Evolutionary conservation across 495 filamentous ascomycete genomes (phyloP).

Genomic region (Astrothelium macrocarpum): DNA sequence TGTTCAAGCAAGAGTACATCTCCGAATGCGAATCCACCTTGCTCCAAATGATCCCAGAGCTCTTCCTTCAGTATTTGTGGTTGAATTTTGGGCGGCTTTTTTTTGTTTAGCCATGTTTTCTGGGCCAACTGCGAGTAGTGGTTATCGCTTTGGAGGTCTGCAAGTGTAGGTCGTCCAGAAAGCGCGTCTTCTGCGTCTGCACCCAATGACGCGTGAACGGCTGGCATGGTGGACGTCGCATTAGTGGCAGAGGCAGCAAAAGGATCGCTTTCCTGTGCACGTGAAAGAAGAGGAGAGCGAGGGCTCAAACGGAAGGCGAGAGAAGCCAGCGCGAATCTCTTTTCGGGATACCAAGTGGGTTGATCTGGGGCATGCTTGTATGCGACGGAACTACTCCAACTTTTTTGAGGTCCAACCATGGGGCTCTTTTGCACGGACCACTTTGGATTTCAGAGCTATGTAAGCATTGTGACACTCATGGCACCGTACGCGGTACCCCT

Average conservation of each 20-base stretch:
- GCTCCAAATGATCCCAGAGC: slow-evolving; percentile 84
- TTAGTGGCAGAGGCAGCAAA: background rate
- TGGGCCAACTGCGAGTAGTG: slow-evolving; percentile 74
- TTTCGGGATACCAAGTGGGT: background rate
- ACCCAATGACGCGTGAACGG: background rate
- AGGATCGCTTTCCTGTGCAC: background rate
- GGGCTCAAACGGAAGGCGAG: background rate
- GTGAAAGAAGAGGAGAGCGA: background rate
- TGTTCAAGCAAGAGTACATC: slow-evolving; percentile 79
- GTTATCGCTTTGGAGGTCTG: slow-evolving; percentile 66
- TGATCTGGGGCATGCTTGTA: background rate
- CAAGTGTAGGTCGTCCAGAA: slow-evolving; percentile 44
- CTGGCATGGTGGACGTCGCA: background rate
- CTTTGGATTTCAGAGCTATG: background rate
- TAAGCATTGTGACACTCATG: too few relatives aligned
- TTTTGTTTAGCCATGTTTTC: slow-evolving; percentile 68
- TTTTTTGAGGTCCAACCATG: background rate
- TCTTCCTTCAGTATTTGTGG: slow-evolving; percentile 76
- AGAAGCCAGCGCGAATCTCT: background rate
- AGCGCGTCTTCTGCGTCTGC: slow-evolving; percentile 9
- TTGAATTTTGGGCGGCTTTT: slow-evolving; percentile 64
- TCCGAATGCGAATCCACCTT: slow-evolving; percentile 63
- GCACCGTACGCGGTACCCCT: too few relatives aligned
- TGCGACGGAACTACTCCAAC: background rate
- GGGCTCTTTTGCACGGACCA: slow-evolving; percentile 1